Percentiles rank a stretch among this genome's conserved stretches.
Evolutionary conservation across 139 green algal genomes (phyloP).

Genomic region (Haematococcus lacustris): DNA sequence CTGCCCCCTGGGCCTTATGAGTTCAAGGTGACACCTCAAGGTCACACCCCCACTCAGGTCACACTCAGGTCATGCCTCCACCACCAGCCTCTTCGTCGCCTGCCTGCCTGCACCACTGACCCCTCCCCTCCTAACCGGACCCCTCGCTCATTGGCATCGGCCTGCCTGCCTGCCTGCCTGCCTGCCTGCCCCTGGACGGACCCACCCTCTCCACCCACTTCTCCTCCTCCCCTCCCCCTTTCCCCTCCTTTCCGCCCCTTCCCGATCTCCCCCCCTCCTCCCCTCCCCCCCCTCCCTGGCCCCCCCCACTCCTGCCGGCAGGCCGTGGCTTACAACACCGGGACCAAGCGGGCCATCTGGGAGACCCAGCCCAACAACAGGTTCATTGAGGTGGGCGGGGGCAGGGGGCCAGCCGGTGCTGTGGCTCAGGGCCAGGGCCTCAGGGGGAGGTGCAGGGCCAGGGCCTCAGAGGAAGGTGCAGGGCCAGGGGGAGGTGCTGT

Average conservation of each 20-base stretch:
- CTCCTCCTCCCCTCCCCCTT: background rate
- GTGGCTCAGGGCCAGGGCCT: too few species aligned
- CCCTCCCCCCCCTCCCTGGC: background rate
- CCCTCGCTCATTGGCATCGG: too few species aligned
- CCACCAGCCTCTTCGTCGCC: background rate
- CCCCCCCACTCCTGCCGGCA: background rate
- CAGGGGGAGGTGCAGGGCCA: background rate
- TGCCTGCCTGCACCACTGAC: background rate
- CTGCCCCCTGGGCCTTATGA: slow-evolving; percentile 17
- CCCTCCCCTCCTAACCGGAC: too few species aligned
- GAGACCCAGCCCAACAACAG: background rate
- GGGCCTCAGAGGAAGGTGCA: background rate
- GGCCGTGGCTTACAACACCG: background rate
- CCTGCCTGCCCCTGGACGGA: background rate
- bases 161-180: too few species aligned
- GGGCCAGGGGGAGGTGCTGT: background rate
- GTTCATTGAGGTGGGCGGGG: background rate
- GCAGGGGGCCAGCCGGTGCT: too few species aligned
- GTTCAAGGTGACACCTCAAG: slow-evolving; percentile 13
- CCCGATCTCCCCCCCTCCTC: background rate
- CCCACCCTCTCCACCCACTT: background rate
- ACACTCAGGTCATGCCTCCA: background rate
- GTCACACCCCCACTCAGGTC: background rate
- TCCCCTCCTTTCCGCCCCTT: too few species aligned
- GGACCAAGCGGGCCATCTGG: background rate